Conservation (phyloP, 306 rosid species). For the Gastrolobium bilobum region DNA sequence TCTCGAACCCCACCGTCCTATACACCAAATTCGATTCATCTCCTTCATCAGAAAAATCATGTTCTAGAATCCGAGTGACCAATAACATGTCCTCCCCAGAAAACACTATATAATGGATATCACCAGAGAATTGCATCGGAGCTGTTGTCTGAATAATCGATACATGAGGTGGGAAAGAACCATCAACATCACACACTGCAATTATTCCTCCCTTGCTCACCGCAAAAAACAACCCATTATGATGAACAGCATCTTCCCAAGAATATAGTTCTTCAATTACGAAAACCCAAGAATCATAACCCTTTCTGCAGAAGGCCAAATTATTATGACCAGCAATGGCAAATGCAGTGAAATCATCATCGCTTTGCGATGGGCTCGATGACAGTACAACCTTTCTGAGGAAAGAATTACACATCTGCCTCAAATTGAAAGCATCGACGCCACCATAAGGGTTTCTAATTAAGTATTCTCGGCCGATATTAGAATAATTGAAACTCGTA, state of each 20-base stretch:
- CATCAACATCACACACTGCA: conserved; percentile 61
- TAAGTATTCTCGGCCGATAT: conserved; percentile 67
- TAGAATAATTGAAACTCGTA: conserved; percentile 57
- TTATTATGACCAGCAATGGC: conserved; percentile 61
- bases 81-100: conserved; percentile 61
- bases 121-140: conserved; percentile 45
- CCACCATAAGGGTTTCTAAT: conserved; percentile 51
- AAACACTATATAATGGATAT: conserved; percentile 65
- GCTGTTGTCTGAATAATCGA: conserved; percentile 38
- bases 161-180: conserved; percentile 38
- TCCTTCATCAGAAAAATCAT: conserved; percentile 29
- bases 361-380: conserved; percentile 45
- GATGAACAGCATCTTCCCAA: conserved; percentile 65
- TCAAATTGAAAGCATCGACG: conserved; percentile 47
- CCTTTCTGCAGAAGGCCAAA: conserved; percentile 59
- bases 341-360: conserved; percentile 54
- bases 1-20: conserved; percentile 63
- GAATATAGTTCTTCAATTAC: conserved; percentile 46
- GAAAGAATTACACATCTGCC: conserved; percentile 67
- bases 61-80: conserved; percentile 60
- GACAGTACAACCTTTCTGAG: conserved; percentile 68
- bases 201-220: conserved; percentile 63
- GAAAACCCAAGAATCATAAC: conserved; percentile 61
- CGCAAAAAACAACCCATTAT: conserved; percentile 60
- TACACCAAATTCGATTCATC: conserved; percentile 41